Conservation (phyloP, 768 basidiomycete genomes). For the Butyriboletus loyo region DNA sequence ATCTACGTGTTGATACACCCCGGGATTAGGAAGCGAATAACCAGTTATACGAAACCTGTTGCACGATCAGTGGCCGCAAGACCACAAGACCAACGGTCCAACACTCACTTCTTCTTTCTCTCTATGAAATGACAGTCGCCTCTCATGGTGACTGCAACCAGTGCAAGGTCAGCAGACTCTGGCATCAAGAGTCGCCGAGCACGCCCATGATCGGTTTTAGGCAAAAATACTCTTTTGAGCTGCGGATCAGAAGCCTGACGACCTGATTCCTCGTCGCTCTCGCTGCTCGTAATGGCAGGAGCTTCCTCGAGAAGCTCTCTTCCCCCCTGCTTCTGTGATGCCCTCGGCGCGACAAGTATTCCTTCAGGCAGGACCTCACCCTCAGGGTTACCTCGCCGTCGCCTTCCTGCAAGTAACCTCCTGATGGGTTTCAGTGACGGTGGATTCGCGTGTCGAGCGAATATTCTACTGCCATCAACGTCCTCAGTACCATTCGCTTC, state of each 20-base stretch:
- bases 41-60: constrained; percentile 35
- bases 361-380: constrained; percentile 1
- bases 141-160: constrained; percentile 45
- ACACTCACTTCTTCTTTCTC: constrained; percentile 29
- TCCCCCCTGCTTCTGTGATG: constrained; percentile 8
- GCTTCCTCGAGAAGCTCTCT: constrained; percentile 4
- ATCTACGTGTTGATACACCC: constrained; percentile 39
- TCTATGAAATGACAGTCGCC: constrained; percentile 45
- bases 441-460: not conserved
- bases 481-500: not conserved
- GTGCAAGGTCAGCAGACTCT: constrained; percentile 28
- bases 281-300: constrained; percentile 12
- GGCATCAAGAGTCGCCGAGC: constrained; percentile 33
- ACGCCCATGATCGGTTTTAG: constrained; percentile 32
- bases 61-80: constrained; percentile 13
- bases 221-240: constrained; percentile 30
- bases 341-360: not conserved
- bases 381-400: constrained; percentile 3
- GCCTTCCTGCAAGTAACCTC: constrained; percentile 6
- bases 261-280: constrained; percentile 14
- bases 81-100: not conserved
- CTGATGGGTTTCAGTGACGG: constrained; percentile 16
- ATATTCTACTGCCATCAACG: not conserved
- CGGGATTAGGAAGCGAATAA: constrained; percentile 38
- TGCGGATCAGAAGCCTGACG: constrained; percentile 16